A percentile compares a stretch with the other conserved stretches of the same genome.
Evolutionary conservation across 2,329 filamentous ascomycete genomes (phyloP).

Genomic region (Fusarium aywerte): DNA sequence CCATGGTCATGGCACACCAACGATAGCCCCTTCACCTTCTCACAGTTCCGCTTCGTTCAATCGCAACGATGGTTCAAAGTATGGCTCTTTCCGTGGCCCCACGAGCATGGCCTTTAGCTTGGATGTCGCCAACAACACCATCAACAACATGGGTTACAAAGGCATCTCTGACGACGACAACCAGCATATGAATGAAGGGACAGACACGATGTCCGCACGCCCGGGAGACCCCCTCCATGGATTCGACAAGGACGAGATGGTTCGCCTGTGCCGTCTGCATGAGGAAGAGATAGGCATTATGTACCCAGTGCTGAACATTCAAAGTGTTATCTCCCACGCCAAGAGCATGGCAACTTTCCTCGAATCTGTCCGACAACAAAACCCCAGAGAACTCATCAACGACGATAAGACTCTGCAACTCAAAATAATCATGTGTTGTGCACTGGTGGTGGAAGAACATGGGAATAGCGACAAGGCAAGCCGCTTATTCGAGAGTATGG

Average conservation of each 20-base stretch:
- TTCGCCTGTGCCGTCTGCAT: slow-evolving; percentile 81
- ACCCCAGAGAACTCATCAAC: slow-evolving; percentile 53
- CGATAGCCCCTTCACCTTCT: slow-evolving; percentile 56
- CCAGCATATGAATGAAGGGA: slow-evolving; percentile 48
- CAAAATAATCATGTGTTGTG: slow-evolving; percentile 85
- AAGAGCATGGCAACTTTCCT: slow-evolving; percentile 77
- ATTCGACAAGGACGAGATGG: slow-evolving; percentile 80
- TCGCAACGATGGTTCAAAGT: slow-evolving; percentile 61
- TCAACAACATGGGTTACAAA: slow-evolving; percentile 89
- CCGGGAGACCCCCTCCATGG: slow-evolving; percentile 80
- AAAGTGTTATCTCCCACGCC: slow-evolving; percentile 75
- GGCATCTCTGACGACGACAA: slow-evolving; percentile 73
- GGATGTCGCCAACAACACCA: slow-evolving; percentile 85
- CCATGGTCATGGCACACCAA: slow-evolving; percentile 46
- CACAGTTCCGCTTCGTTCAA: slow-evolving; percentile 54
- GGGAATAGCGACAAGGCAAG: slow-evolving; percentile 81
- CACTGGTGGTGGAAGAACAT: slow-evolving; percentile 79
- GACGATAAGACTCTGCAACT: slow-evolving; percentile 73
- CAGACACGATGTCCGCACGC: slow-evolving; percentile 47
- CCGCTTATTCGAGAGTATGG: slow-evolving; percentile 80
- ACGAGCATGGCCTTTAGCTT: slow-evolving; percentile 88
- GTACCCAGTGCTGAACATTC: slow-evolving; percentile 86
- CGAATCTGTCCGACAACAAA: slow-evolving; percentile 60
- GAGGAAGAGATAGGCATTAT: slow-evolving; percentile 93
- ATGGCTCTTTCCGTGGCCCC: slow-evolving; percentile 80